Evolutionary conservation across 2,329 filamentous ascomycete genomes (phyloP), one percentile per base, ranked within the genome.

Genomic region (Xenoacremonium recifei): DNA sequence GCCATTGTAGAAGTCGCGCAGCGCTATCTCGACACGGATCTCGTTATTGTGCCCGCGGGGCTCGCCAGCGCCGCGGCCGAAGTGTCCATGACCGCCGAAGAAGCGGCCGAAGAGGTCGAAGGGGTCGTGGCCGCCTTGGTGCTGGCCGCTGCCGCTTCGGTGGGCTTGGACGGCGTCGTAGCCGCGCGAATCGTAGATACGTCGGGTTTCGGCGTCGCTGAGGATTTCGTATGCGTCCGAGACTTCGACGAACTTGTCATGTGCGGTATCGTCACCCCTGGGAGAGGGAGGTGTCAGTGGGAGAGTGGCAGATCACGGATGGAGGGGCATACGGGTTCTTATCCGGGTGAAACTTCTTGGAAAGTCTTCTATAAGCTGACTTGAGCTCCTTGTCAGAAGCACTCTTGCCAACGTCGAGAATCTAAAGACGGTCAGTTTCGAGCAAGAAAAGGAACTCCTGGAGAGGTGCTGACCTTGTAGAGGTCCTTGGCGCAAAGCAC

Each of bases 61-160:
- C 64, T 93, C 85, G 25, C 84, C 85, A 5, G 76, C 72, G 36
- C 83, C 81, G 55, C 85, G 60, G 71, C 86, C 85, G 50, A 88
- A 95, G 67, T 93, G 89, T 9, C 90, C 90, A 33, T 80, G 85
- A 17, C 92, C 92, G 49, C 93, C 93, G 62, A 99, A 99, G 79
- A 99, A 97, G 54, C 89, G 86, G 40, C 84, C 90, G 76, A 99
- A 99, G 31, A 99, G 75, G 66, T 99, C 93, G 63, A 97, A 97
- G 16, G 93, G 91, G 62, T 99, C 91, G 63, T 92, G 85, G 45
- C 80, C 75, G 32, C 76, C 58, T 6, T 52, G 49, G 9, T 78
- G 76, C 37, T 80, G 80, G 25, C 78, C 75, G 32, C 80, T 81
- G 32, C 82, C 79, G 34, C 88, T 85, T 58, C 87, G 82, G 59